Conservation (phyloP, 2,329 filamentous ascomycete species). For the Arachnomyces sp. region DNA sequence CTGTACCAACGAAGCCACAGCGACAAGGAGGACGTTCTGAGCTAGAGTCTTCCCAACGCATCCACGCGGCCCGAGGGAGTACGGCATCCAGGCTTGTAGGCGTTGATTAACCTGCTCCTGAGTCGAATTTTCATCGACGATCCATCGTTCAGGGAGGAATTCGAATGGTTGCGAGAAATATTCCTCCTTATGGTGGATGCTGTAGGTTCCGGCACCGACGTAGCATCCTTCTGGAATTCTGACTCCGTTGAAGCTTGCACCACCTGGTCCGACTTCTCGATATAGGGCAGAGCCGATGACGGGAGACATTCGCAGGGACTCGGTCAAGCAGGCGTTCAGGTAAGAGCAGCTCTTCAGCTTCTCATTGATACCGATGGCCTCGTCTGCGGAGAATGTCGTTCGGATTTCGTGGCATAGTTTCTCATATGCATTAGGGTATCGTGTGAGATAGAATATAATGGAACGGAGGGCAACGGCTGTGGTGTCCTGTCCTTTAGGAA, state of each 20-base stretch:
- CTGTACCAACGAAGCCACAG: too few species aligned
- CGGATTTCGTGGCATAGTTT: slow-evolving; percentile 11
- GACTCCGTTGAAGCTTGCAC: slow-evolving; percentile 5
- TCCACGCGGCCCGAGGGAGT: too few species aligned
- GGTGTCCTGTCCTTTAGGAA: slow-evolving; percentile 21
- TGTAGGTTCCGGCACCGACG: slow-evolving; percentile 10
- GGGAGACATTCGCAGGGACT: slow-evolving; percentile 10
- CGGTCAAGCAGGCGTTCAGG: slow-evolving; percentile 10
- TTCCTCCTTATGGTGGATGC: slow-evolving; percentile 18
- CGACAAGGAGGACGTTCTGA: too few species aligned
- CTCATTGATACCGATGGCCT: slow-evolving; percentile 7
- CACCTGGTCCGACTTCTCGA: slow-evolving; percentile 5
- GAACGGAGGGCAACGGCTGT: slow-evolving; percentile 13
- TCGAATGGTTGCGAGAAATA: slow-evolving; percentile 50
- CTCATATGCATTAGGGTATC: slow-evolving; percentile 11
- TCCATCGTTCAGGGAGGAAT: slow-evolving; percentile 55
- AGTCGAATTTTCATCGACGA: slow-evolving; percentile 38
- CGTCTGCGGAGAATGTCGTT: slow-evolving; percentile 10
- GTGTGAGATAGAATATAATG: slow-evolving; percentile 19
- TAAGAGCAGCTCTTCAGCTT: slow-evolving; percentile 9
- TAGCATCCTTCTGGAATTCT: slow-evolving; percentile 9
- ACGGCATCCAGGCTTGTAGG: too few species aligned
- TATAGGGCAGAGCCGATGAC: slow-evolving; percentile 4
- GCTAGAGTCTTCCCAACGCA: too few species aligned
- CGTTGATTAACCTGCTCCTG: too few species aligned